Evolutionary conservation across 1,139 yeast genomes (phyloP), one percentile per base, ranked within the genome.

Genomic region (Neolecta irregularis): DNA sequence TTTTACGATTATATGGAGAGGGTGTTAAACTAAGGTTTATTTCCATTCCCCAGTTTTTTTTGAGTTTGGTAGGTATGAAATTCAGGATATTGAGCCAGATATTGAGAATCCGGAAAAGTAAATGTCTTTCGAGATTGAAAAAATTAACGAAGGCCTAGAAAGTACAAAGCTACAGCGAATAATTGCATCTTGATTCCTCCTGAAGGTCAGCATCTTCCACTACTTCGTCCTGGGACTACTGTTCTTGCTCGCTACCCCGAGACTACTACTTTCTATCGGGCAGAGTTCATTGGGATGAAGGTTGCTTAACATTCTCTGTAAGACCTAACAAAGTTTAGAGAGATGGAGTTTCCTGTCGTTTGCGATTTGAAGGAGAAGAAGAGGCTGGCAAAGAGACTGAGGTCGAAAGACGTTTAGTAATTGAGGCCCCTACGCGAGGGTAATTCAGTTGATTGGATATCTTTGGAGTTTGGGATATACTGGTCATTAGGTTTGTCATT

Each of bases 201-300:
- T 1, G 50, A 46, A 8, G 57, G 57, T 1, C 58, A 60, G 21
- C 57, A 57, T 4, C 60, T 75, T 41, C 62, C 70, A 15, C 65
- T 65, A 36, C 80, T 77, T 46, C 75, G 91, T 0, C 62, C 72
- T 28, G 91, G 93, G 0, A 64, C 83, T 1, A 74, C 73, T 47
- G 98, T 88, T 2, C 61, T 91, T 42, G 98, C 96, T 0, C 63
- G 93, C 49, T 91, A 91, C 49, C 99, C 99, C 1, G 99, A 91
- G 48, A 91, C 99, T 0, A 91, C 98, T 0, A 85, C 96, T 0
- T 91, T 88, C 49, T 91, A 88, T 52, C 79, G 92, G 3, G 98
- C 98, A 0, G 79, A 80, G 35, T 96, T 91, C 3, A 75, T 74
- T 26, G 85, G 93, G 0, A 65, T 71, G 37, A 72, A 71, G 41